phyloP scores from a whole-genome alignment of 1,284 basidiomycete genomes.

The Rhodotorula sp. region DNA sequence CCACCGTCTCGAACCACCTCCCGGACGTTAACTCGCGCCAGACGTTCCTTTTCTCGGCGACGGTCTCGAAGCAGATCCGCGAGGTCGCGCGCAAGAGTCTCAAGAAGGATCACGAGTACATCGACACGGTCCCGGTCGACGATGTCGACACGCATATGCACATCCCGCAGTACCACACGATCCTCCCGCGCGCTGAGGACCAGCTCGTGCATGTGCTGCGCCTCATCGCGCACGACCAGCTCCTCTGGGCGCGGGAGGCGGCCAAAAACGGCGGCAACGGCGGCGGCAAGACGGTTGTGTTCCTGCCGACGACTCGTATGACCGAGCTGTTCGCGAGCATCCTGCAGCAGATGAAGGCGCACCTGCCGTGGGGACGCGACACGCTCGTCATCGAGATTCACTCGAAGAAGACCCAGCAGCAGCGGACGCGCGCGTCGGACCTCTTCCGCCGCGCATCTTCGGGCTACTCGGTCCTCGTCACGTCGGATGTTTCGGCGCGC shows the following conservation, averaged over 20 bases:
- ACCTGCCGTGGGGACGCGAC: conserved; percentile 54
- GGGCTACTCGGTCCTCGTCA: conserved; percentile 53
- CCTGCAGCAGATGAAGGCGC: conserved; percentile 53
- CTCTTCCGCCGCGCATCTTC: conserved; percentile 66
- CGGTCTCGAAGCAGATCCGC: conserved; percentile 57
- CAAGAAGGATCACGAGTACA: conserved; percentile 63
- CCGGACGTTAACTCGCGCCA: conserved; percentile 70
- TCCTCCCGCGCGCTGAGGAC: conserved; percentile 66
- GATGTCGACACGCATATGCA: conserved; percentile 70
- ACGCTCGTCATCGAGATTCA: conserved; percentile 81
- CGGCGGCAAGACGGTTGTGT: conserved; percentile 73
- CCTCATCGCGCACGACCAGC: conserved; percentile 86
- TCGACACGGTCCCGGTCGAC: conserved; percentile 61
- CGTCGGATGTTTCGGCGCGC: conserved; percentile 54
- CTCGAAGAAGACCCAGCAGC: conserved; percentile 70
- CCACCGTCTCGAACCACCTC: conserved; percentile 70
- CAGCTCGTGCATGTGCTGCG: conserved; percentile 79
- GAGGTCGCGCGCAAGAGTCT: conserved; percentile 60
- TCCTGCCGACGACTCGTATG: conserved; percentile 86
- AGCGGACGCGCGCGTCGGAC: conserved; percentile 67
- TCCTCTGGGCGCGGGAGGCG: conserved; percentile 67
- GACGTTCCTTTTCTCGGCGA: conserved; percentile 96
- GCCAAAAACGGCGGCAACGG: conserved; percentile 38
- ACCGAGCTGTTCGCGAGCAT: conserved; percentile 73
- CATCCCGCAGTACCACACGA: conserved; percentile 81